Conservation (phyloP, 1,284 basidiomycete genomes). For the Athelia psychrophila region DNA sequence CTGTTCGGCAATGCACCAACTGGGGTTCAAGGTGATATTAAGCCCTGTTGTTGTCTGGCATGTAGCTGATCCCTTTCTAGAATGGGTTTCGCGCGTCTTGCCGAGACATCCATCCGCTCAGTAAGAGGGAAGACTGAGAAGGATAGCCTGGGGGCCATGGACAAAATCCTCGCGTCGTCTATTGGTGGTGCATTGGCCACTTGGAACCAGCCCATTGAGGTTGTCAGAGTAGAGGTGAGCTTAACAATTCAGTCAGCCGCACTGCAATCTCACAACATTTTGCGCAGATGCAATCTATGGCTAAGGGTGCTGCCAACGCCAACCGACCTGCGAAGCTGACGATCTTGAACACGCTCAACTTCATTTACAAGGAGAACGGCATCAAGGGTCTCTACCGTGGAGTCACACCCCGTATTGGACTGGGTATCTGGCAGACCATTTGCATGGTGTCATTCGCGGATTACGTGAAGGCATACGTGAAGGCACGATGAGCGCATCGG, state of each 20-base stretch:
- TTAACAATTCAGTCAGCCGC: background rate
- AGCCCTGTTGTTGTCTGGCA: background rate
- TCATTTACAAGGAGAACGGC: constrained; percentile 96
- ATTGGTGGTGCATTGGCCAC: constrained; percentile 95
- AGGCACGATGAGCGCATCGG: background rate
- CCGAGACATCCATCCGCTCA: constrained; percentile 80
- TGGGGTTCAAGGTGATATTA: constrained; percentile 89
- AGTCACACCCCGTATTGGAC: constrained; percentile 93
- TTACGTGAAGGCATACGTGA: constrained; percentile 80
- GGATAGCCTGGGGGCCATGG: constrained; percentile 74
- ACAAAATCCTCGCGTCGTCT: constrained; percentile 90
- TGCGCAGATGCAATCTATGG: constrained; percentile 95
- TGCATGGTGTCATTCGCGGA: constrained; percentile 99
- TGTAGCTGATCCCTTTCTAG: constrained; percentile 35
- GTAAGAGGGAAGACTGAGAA: constrained; percentile 74
- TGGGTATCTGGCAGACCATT: constrained; percentile 96
- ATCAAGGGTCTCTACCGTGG: constrained; percentile 97
- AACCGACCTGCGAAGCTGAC: constrained; percentile 90
- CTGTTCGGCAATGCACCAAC: constrained; percentile 96
- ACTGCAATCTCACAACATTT: constrained; percentile 7
- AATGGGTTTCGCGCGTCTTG: constrained; percentile 96
- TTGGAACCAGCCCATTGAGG: constrained; percentile 99
- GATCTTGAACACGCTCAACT: constrained; percentile 85
- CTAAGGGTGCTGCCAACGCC: constrained; percentile 69
- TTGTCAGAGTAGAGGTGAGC: constrained; percentile 84